Base-by-base conservation (phyloP, 139 green algal genomes). In the Tetradesmus obliquus region DNA sequence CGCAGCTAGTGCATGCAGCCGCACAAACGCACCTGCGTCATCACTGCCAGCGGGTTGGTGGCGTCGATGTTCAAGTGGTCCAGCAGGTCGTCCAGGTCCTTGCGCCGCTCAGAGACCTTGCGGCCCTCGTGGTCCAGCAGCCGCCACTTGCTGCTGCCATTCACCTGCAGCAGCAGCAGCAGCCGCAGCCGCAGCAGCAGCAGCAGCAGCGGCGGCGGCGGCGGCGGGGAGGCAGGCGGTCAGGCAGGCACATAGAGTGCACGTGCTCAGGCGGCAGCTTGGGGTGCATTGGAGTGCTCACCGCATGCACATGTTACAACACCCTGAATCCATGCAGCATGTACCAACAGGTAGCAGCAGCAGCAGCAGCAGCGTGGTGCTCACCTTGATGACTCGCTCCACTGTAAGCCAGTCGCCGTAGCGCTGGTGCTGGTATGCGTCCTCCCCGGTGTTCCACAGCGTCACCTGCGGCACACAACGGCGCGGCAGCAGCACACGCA, bases 361-460 rank as follows among this genome's bases (percentile, higher is more conserved):
- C 74, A 82, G 15, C 74, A 58, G 15, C 20, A 82, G 15, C 74
- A 51, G 74, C 19, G 32, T 45, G 32, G 80, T 19, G 15, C n/a
- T 51, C 54, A 81, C 53, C 87, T 85, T 91, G 90, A 92, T 81
- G 7, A 32, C 51, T 8, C 84, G 76, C 90, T 92, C 90, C 7
- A 92, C 58, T 55, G 90, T 92, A 2, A 92, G 15, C n/a, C 74
- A 87, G 17, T 86, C 71, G 22, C 89, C 86, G n/a, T 90, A 84
- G 32, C 5, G 7, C 19, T 92, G 91, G 45, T 93, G 94, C 79
- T 93, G 88, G 91, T 94, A 98, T 0, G 93, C 95, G 60, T 98
- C 96, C 3, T 91, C 71, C 0, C 94, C 96, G 2, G 89, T 94
- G 94, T 98, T 98, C 87, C 92, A 97, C 55, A 99, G 84, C 0